Evolutionary conservation across 305 asterid species (phyloP), one percentile per base, ranked within the genome.

Genomic region (Rubia peregrina): DNA sequence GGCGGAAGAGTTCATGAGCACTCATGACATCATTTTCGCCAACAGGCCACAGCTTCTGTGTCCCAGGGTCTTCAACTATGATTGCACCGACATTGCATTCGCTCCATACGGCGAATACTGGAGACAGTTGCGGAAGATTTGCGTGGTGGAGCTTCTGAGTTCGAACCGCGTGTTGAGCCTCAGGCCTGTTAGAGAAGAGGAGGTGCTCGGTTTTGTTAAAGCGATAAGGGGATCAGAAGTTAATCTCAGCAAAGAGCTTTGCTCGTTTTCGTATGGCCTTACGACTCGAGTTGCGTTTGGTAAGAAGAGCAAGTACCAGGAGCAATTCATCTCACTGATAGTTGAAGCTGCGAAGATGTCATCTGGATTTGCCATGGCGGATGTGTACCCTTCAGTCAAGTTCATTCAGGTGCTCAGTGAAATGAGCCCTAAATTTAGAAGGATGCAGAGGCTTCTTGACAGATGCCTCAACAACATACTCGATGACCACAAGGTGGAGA

Each of bases 31-130:
- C 30, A 38, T 64, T 7, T 64, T 64, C 11, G 49, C 68, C 6
- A 64, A 64, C 49, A 38, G 68, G 11, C 68, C 68, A 5, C 68
- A 64, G 6, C 68, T 64, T 9, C 44, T 64, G 14, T 64, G 68
- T 40, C 68, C 68, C 49, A 64, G 68, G 51, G 24, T 64, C 6
- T 64, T 64, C 49, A 64, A n/a, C 44, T 64, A 64, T 9, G 49
- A 30, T 7, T 64, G 68, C 68, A 64, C 68, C 22, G 68, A 64
- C 68, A 64, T 64, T n/a, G 68, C 68, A 8, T 64, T 64, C 21
- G 68, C 68, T 10, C 68, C 68, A 0, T 64, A 26, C 7, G 68
- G 68, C 6, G 68, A 64, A 8, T 64, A 64, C 68, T 64, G 51
- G 68, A 38, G 68, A 1, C 68, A 64, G 51, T 11, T 64, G 68